These are phyloP conservation scores for Suillus discolor DNA, from an alignment of 768 basidiomycete species.

Conservation along the genomic window DNA sequence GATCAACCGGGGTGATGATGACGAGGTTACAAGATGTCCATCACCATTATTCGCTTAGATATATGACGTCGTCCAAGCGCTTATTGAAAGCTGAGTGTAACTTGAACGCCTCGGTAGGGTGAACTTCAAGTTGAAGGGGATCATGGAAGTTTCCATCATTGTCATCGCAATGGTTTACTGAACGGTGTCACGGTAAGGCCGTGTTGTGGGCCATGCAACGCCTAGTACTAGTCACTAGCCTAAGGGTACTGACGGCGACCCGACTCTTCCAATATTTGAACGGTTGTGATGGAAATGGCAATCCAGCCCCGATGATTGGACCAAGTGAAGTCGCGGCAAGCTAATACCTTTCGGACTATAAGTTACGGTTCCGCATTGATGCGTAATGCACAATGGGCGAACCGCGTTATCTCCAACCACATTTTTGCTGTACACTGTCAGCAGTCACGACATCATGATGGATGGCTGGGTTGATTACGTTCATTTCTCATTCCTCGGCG, in stretches of 20 bases:
- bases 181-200: neutral
- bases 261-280: neutral
- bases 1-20: too few species aligned
- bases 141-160: neutral
- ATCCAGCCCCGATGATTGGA: neutral
- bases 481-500: slow-evolving; percentile 44
- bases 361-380: neutral
- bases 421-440: too few species aligned
- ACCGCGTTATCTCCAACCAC: neutral
- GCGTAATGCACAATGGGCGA: neutral
- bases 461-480: slow-evolving; percentile 52
- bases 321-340: neutral
- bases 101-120: too few species aligned
- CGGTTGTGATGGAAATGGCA: neutral
- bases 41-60: too few species aligned
- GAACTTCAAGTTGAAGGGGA: too few species aligned
- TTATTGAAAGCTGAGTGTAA: too few species aligned
- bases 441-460: slow-evolving; percentile 21
- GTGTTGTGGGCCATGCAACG: neutral
- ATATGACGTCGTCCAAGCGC: too few species aligned
- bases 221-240: neutral
- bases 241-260: neutral
- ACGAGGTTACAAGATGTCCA: too few species aligned
- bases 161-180: neutral
- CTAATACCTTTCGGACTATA: neutral